These are phyloP conservation scores for Cinnamomum chago DNA, from an alignment of 164 flowering plant species.

Conservation along the genomic window DNA sequence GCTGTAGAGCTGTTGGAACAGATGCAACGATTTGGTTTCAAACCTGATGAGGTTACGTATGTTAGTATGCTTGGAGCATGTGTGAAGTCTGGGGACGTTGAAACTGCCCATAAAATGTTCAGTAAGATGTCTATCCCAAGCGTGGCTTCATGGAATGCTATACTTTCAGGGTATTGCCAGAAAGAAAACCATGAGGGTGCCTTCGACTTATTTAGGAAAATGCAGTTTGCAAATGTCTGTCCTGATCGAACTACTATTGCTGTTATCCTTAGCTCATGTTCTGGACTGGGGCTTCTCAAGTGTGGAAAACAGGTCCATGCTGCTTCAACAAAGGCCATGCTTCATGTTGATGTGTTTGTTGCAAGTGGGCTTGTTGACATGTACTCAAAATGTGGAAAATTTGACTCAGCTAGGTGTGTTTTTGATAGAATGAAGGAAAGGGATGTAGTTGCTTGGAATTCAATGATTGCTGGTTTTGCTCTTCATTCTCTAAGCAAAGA, in stretches of 20 bases:
- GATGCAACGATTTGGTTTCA: constrained; percentile 59
- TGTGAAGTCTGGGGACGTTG: constrained; percentile 52
- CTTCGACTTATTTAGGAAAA: constrained; percentile 54
- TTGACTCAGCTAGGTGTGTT: constrained; percentile 38
- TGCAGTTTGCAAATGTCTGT: constrained; percentile 55
- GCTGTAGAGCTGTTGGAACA: constrained; percentile 53
- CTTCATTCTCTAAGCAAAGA: constrained; percentile 49
- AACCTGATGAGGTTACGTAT: constrained; percentile 62
- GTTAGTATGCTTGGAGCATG: constrained; percentile 69
- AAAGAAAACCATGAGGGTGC: constrained; percentile 48
- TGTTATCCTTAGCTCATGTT: constrained; percentile 65
- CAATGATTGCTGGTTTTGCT: constrained; percentile 64
- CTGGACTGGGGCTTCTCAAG: constrained; percentile 48
- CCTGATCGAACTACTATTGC: constrained; percentile 69
- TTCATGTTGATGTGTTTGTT: constrained; percentile 56
- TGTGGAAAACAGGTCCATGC: constrained; percentile 79
- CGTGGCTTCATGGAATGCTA: constrained; percentile 72
- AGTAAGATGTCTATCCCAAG: constrained; percentile 44
- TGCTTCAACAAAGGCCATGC: constrained; percentile 30
- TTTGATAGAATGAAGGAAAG: constrained; percentile 38
- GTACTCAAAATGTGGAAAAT: constrained; percentile 60
- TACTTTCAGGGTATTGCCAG: constrained; percentile 65
- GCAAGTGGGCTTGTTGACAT: constrained; percentile 72
- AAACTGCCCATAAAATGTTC: constrained; percentile 45
- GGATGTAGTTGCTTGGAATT: constrained; percentile 77